Base-by-base conservation (phyloP, 1,284 basidiomycete genomes). In the Lignosus rhinocerotis region DNA sequence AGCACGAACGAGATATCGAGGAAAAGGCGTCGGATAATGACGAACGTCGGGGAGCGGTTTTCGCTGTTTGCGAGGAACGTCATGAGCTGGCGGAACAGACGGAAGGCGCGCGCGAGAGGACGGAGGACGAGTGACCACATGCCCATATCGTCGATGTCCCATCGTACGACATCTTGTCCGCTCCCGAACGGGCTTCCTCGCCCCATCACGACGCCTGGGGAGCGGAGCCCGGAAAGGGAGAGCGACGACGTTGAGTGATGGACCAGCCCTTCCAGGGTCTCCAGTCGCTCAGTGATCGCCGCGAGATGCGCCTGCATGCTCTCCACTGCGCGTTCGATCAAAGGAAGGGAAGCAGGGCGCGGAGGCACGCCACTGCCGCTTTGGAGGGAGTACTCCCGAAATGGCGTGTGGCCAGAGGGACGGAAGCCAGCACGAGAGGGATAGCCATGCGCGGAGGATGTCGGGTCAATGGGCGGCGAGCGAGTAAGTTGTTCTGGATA, bases 301-400 rank as follows among this genome's bases (percentile, higher is more conserved):
- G 93, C 90, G 8, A 98, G 78, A 58, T 95, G 93, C 0, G 90
- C 88, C 71, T 98, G 96, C 55, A 95, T 84, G 62, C 84, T 87
- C 71, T 94, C 91, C 11, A 96, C 77, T 0, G 89, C 90, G 53
- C 82, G 81, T 69, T 93, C 91, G 47, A 94, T 75, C 8, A 72
- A 50, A 0, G 63, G 62, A 7, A 66, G 62, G 6, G 72, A 71
- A 2, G 69, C 56, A 2, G 71, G 70, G 25, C 69, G 69, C 25
- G 67, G 61, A 4, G 55, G 53, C 16, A 60, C 51, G 17, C 60
- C 47, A 25, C 50, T 39, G 9, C 59, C 62, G 25, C 45, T 21
- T 43, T 63, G 61, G 8, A 67, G 62, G 3, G 65, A 74, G 72
- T 64, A 77, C 64, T 64, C 58, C 63, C 69, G 61, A 64, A 73